Conservation (phyloP, 306 rosid species). For the Alnus glutinosa region DNA sequence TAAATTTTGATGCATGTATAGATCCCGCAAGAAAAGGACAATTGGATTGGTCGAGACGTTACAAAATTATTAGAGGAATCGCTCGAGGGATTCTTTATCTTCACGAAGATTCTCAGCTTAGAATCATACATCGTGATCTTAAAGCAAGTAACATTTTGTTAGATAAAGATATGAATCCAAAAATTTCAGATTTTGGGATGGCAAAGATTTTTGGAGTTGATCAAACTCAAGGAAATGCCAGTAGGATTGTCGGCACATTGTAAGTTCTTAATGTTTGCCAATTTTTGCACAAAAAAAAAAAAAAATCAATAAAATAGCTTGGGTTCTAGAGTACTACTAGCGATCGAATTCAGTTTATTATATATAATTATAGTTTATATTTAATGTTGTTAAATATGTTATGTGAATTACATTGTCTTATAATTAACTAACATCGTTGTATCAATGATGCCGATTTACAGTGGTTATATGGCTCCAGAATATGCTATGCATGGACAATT, state of each 20-base stretch:
- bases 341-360: too few relatives aligned
- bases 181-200: constrained; percentile 50
- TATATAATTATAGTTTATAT: too few relatives aligned
- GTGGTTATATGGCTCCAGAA: constrained; percentile 16
- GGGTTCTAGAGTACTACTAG: too few relatives aligned
- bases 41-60: constrained; percentile 43
- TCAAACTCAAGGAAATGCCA: constrained; percentile 33
- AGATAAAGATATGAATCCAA: constrained; percentile 41
- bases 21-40: constrained; percentile 14
- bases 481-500: constrained; percentile 19
- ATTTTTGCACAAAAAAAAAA: too few relatives aligned
- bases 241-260: constrained; percentile 45
- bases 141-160: constrained; percentile 43
- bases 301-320: too few relatives aligned
- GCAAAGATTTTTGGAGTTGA: constrained; percentile 35
- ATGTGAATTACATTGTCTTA: background rate
- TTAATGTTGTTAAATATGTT: too few relatives aligned
- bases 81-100: constrained; percentile 50
- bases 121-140: constrained; percentile 47
- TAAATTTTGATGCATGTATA: constrained; percentile 2
- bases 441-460: background rate
- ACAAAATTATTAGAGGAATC: constrained; percentile 38
- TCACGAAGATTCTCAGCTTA: constrained; percentile 48
- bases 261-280: constrained; percentile 24
- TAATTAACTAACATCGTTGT: background rate